Base-by-base conservation (phyloP, 2,329 filamentous ascomycete genomes). In the Colletotrichum tamarilloi region DNA sequence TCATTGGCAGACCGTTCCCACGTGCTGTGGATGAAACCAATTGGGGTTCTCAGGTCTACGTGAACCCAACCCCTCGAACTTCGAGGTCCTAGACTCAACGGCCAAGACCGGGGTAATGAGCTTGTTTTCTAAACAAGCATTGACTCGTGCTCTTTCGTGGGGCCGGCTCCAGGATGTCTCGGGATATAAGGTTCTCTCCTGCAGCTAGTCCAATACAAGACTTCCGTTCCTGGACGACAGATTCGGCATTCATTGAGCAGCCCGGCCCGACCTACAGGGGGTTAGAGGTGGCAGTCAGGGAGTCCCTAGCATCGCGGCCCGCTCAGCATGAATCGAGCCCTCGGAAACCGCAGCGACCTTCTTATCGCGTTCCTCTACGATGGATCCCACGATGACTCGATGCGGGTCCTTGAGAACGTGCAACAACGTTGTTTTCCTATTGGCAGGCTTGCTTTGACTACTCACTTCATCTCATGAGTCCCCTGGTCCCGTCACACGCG, bases 51-150 rank as follows among this genome's bases (percentile, higher is more conserved):
- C 38, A 42, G 6, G 6, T 19, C 16, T 42, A 7, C 38, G 3
- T 42, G 38, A 19, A 42, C 1, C 16, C 38, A 4, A 2, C 16
- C 38, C 38, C 5, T 42, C 38, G 16, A 42, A 42, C 4, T 35
- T 35, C 0, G 32, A 35, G n/a, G 22, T 26, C 9, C 7, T 14
- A 28, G 14, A 38, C 22, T 38, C 30, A n/a, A 24, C 49, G 52
- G 68, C 64, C 57, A 68, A 72, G 57, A 28, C 58, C 14, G 57
- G 68, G 68, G 68, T 58, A 22, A 8, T 12, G 38, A 62, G 58
- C 68, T 68, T 49, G 38, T 68, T 49, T 58, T 42, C 28, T 28
- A 49, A 66, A 68, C 68, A 67, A 67, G 63, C 68, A 68, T 72
- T 68, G 64, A 72, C 64, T 68, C 64, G 64, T 62, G 68, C 68